These are phyloP conservation scores for Thielaviopsis populi DNA, from an alignment of 2,329 filamentous ascomycete genomes.

Conservation along the genomic window DNA sequence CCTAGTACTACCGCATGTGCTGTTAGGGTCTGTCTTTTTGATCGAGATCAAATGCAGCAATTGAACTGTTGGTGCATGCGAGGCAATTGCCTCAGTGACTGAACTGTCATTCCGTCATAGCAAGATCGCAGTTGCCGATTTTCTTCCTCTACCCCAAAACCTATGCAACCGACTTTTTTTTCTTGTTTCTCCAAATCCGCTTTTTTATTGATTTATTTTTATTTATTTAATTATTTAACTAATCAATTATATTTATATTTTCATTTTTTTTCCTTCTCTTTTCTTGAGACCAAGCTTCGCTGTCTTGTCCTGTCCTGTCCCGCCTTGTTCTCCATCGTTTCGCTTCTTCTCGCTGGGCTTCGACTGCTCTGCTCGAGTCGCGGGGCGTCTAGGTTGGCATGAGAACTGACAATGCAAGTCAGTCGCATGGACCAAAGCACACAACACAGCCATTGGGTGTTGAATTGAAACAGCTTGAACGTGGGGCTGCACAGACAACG, in stretches of 20 bases:
- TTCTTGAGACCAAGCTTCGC: not conserved
- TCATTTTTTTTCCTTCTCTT: not conserved
- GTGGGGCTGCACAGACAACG: constrained; percentile 1
- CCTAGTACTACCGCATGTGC: not conserved
- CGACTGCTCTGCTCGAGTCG: not conserved
- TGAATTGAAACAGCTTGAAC: constrained; percentile 5
- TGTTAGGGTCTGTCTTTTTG: not conserved
- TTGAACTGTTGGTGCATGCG: not conserved
- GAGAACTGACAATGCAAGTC: constrained; percentile 7
- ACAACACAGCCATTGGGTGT: not conserved
- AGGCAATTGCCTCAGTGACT: not conserved
- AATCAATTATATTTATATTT: too few relatives aligned
- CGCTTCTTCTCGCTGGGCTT: not conserved
- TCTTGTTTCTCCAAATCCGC: not conserved
- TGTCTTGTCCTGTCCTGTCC: too few relatives aligned
- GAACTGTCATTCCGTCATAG: not conserved
- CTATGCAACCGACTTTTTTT: not conserved
- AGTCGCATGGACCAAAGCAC: constrained; percentile 2
- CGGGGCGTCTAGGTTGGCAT: not conserved
- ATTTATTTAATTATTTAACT: too few relatives aligned
- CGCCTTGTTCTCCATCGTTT: not conserved
- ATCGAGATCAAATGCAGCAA: not conserved
- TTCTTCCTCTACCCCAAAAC: not conserved
- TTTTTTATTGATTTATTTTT: too few relatives aligned
- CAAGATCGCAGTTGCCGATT: not conserved